Evolutionary conservation across 495 filamentous ascomycete species (phyloP).

Genomic region (Saxophila tyrrhenica): DNA sequence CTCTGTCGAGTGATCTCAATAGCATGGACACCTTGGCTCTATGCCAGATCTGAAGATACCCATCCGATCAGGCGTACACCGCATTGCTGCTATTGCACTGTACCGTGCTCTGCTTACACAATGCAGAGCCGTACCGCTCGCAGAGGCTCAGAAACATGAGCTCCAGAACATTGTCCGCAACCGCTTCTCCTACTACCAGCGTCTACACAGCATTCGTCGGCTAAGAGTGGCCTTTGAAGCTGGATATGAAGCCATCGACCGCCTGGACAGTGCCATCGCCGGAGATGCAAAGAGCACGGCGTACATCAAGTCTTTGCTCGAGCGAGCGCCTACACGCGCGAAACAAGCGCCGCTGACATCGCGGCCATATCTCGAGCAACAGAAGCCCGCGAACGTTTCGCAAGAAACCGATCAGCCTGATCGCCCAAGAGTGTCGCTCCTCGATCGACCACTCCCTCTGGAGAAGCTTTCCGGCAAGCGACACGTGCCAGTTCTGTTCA

Average conservation of each 20-base stretch:
- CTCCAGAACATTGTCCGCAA: constrained; percentile 39
- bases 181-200: constrained; percentile 47
- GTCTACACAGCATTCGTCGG: constrained; percentile 32
- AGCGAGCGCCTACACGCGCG: constrained; percentile 12
- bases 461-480: constrained; percentile 37
- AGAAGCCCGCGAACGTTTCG: neutral
- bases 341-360: constrained; percentile 5
- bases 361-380: too few species aligned
- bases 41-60: constrained; percentile 2
- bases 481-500: constrained; percentile 50
- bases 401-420: neutral
- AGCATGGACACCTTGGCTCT: neutral
- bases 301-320: constrained; percentile 17
- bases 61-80: constrained; percentile 13
- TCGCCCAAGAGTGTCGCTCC: constrained; percentile 20
- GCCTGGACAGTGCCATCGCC: constrained; percentile 23
- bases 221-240: constrained; percentile 31
- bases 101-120: constrained; percentile 60
- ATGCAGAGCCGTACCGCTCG: constrained; percentile 31
- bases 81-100: constrained; percentile 43
- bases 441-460: constrained; percentile 37
- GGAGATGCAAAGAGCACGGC: constrained; percentile 16
- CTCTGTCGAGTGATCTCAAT: neutral
- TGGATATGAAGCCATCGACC: constrained; percentile 45
- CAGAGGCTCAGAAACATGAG: constrained; percentile 30